Base-by-base conservation (phyloP, 2,329 filamentous ascomycete species). In the Remersonia thermophila region DNA sequence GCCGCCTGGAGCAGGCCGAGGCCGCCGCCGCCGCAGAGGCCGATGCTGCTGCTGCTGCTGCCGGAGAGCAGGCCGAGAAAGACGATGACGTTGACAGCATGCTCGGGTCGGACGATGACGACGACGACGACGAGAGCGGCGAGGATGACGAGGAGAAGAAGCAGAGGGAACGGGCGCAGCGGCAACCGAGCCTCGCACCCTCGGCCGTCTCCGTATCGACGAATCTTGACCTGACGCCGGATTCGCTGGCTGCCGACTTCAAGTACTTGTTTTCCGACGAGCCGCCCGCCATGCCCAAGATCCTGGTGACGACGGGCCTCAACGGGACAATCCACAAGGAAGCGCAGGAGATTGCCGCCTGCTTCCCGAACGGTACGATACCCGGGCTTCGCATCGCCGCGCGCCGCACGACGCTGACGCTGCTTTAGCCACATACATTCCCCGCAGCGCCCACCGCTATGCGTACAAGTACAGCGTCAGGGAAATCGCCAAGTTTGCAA, bases 391-490 rank as follows among this genome's bases (percentile, higher is more conserved):
- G 11, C 4, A 11, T 26, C 7, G 7, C n/a, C 25, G 9, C 6
- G 14, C 12, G 10, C 11, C 31, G 16, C 18, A 16, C 18, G 9
- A 4, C 35, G n/a, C 42, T 39, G 9, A 38, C 34, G 23, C 25
- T 15, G 4, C 17, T 2, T 3, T 6, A 47, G 43, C 40, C 17
- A 50, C 46, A 12, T 51, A 96, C 61, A 82, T 98, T 48, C 83
- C 78, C 2, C 81, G 91, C 40, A 86, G 83, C 7, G 75, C 78
- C 9, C 86, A 95, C 57, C 77, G 77, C 35, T 85, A 87, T 58
- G 75, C 77, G 7, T 78, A 95, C 67, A 93, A 93, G 55, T 96
- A 94, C 65, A 89, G 81, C 16, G 71, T 98, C 16, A 74, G 83
- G 33, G 91, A 98, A 57, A 96, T 98, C 47, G 76, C 82, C 51